Evolutionary conservation across 129 eudicot species (phyloP), one percentile per base, ranked within the genome.

Genomic region (Flaveria robusta): DNA sequence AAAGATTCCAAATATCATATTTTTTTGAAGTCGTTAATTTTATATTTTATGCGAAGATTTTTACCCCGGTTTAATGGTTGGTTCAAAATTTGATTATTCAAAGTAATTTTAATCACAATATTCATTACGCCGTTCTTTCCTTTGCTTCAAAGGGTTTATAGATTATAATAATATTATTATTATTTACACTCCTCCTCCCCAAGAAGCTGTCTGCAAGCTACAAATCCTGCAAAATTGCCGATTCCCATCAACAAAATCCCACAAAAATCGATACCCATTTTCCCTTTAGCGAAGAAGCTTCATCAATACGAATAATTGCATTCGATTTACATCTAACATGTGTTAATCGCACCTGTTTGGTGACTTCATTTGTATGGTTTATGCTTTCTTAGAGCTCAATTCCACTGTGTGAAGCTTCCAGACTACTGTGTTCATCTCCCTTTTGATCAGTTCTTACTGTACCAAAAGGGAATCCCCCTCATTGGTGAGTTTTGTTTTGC

Each of bases 141-240:
- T 27, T 77, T 27, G 34, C 60, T 55, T 77, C 75, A 68, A 73
- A 68, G 69, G 75, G 69, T 77, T 68, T 77, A 72, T 50, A 51
- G 16, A 77, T 67, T 12, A 15, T 37, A 26, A 11, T 59, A 22
- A 15, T 8, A 9, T 4, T 5, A 34, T 34, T 34, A 34, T 34
- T 34, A 19, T 66, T 23, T n/a, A 78, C 20, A 42, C 66, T 60
- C 31, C 66, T 60, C 45, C 72, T 59, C 49, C 63, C n/a, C 50
- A 19, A 13, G 34, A 45, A 70, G 49, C 26, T 62, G 70, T 71
- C 78, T 63, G 42, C 72, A 60, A 77, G 15, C 65, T 55, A 19
- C 63, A 45, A 78, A 43, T 60, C 82, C 77, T 78, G 77, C 78
- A 71, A n/a, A 31, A 31, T 63, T 71, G 42, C 54, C 66, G 83